A percentile compares a stretch with the other conserved stretches of the same genome.
phyloP scores from a whole-genome alignment of 768 basidiomycete genomes.

The Rhodotorula taiwanensis region DNA sequence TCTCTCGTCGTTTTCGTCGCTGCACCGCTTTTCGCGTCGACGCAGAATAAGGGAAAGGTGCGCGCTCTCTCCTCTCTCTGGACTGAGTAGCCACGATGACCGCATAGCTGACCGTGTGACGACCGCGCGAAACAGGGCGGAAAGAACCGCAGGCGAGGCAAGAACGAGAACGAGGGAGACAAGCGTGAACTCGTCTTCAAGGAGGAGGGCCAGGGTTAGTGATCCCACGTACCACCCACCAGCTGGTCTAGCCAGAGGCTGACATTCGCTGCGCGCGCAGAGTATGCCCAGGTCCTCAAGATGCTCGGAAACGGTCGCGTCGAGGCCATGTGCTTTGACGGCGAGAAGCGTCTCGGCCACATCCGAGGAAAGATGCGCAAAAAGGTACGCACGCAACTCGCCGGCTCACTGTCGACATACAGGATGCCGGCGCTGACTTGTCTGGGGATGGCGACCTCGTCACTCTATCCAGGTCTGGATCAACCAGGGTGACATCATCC shows the following conservation, averaged over 20 bases:
- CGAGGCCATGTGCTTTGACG: constrained; percentile 95
- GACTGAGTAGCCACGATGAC: not conserved
- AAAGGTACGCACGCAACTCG: constrained; percentile 60
- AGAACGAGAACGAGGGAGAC: constrained; percentile 98
- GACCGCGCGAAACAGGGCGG: constrained; percentile 66
- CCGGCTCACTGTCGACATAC: no score
- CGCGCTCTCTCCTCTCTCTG: not conserved
- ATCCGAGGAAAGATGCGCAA: constrained; percentile 99
- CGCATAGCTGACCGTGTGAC: not conserved
- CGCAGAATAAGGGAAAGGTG: constrained; percentile 36
- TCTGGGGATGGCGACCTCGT: no score
- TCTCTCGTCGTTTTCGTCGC: no score
- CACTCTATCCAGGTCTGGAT: constrained; percentile 99
- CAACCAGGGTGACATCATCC: constrained; percentile 92
- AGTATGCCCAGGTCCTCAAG: constrained; percentile 96
- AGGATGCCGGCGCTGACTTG: no score
- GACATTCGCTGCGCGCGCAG: constrained; percentile 44
- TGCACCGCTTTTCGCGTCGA: no score
- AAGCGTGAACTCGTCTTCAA: constrained; percentile 98
- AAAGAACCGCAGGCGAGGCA: constrained; percentile 98
- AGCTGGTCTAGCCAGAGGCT: no score
- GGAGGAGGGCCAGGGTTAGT: constrained; percentile 80
- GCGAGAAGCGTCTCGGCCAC: constrained; percentile 93
- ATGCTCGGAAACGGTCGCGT: constrained; percentile 98
- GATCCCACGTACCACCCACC: not conserved